These are phyloP conservation scores for Chenopodium suecicum DNA, from an alignment of 148 eudicot genomes.

Conservation along the genomic window DNA sequence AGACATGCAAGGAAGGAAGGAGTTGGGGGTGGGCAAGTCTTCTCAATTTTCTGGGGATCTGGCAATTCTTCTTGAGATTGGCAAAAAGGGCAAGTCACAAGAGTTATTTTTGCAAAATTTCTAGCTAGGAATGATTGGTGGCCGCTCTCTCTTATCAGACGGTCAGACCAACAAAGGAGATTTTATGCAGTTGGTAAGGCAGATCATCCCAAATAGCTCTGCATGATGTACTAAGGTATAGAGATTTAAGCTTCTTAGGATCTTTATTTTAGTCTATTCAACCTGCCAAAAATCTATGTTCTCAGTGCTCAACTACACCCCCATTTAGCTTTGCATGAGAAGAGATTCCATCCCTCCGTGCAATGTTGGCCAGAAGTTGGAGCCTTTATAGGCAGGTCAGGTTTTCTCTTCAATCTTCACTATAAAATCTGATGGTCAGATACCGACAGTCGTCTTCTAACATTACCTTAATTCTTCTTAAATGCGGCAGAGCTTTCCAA, in stretches of 20 bases:
- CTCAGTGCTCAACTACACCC: not conserved
- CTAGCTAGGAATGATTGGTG: not conserved
- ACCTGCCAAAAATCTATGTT: not conserved
- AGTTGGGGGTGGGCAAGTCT: not conserved
- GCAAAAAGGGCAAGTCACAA: not conserved
- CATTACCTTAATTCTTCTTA: not conserved
- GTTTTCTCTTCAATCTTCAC: not conserved
- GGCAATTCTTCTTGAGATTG: not conserved
- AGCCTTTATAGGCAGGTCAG: not conserved
- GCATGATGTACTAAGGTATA: not conserved
- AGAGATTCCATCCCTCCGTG: not conserved
- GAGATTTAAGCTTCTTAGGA: not conserved
- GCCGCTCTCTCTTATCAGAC: not conserved
- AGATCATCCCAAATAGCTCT: too few species aligned
- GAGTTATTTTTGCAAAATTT: not conserved
- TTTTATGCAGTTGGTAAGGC: too few species aligned
- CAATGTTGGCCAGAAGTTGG: too few species aligned
- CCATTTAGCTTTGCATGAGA: not conserved
- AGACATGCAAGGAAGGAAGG: not conserved
- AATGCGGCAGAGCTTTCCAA: not conserved
- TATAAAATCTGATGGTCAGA: too few species aligned
- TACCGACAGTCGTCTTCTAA: too few species aligned
- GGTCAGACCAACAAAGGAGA: not conserved
- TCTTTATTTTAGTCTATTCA: too few species aligned
- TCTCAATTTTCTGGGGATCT: not conserved